Base-by-base conservation (phyloP, 306 rosid genomes). In the Fragaria ananassa region DNA sequence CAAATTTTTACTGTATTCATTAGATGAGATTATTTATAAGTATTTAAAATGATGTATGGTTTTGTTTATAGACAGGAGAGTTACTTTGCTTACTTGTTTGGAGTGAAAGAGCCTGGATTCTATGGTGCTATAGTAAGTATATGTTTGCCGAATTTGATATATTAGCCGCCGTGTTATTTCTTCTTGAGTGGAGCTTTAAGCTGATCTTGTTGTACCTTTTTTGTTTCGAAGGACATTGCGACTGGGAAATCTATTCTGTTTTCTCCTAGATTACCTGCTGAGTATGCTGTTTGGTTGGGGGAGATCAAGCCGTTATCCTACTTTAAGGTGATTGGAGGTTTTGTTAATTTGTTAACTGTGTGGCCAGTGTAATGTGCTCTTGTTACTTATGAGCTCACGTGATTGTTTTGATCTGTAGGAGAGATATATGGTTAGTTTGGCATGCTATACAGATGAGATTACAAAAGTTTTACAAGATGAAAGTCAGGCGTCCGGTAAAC, bases 241-340 rank as follows among this genome's bases (percentile, higher is more conserved):
- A 87, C 86, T 6, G 98, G 98, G 70, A 74, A 87, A 10, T 88
- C 97, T 51, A 70, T 93, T 75, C 81, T 93, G 67, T 93, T 90
- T 71, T 86, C 87, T 74, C 98, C 98, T 14, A 86, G 93, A 89
- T 80, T 93, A 41, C 89, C 98, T 74, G 77, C 86, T 42, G 97
- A 86, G 21, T 93, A 93, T 82, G 98, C 96, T 80, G 94, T 93
- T 63, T 93, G 98, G 98, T 63, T 81, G 89, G 98, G 98, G 70
- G 84, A 90, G 76, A 91, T 93, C 68, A 86, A 89, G 80, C 79
- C 88, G 23, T 80, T 81, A 47, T 49, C 84, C 12, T 70, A 81
- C 87, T 90, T 87, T 76, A 85, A 91, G 97, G 97, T 93, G 70
- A 76, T 78, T 78, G 23, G 71, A 6, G 45, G 31, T 60, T 69